A percentile compares a stretch with the other conserved stretches of the same genome.
These are phyloP conservation scores for Fusarium sp. DNA, from an alignment of 2,329 filamentous ascomycete genomes.

Conservation along the genomic window DNA sequence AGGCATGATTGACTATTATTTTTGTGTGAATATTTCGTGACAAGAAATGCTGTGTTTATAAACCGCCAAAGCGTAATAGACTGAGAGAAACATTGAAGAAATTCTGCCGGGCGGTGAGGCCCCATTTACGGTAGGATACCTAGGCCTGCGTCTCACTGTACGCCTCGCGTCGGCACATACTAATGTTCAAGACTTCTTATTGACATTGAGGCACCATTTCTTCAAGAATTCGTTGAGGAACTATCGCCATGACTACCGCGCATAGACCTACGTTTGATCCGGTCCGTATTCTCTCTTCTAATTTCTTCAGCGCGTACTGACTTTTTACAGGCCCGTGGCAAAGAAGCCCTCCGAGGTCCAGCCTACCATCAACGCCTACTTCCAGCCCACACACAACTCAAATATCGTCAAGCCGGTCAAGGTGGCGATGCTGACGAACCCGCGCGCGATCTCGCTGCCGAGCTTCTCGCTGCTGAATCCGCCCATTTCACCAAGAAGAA, in stretches of 20 bases:
- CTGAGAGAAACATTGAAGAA: conserved; percentile 37
- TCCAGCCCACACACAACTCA: conserved; percentile 91
- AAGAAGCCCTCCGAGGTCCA: conserved; percentile 91
- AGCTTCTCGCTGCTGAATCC: conserved; percentile 88
- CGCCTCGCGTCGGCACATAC: not conserved
- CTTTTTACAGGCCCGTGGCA: conserved; percentile 77
- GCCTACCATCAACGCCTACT: conserved; percentile 97
- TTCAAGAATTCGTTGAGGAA: not conserved
- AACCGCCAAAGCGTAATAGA: conserved; percentile 10
- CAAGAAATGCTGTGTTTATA: not conserved
- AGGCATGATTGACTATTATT: conserved; percentile 71
- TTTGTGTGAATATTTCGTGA: conserved; percentile 13
- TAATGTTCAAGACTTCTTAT: not conserved
- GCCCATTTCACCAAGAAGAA: conserved; percentile 88
- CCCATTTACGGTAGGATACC: not conserved
- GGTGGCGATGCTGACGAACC: conserved; percentile 77
- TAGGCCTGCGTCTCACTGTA: conserved; percentile 5
- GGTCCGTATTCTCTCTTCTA: conserved; percentile 57
- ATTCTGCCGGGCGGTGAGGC: conserved; percentile 62
- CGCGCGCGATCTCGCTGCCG: conserved; percentile 82
- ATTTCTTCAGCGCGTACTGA: conserved; percentile 36
- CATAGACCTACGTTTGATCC: conserved; percentile 96
- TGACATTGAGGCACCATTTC: not conserved
- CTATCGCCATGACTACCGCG: conserved; percentile 67
- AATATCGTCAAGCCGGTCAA: conserved; percentile 87